Evolutionary conservation across 2,329 filamentous ascomycete species (phyloP).

Genomic region (Aulographum hederae): DNA sequence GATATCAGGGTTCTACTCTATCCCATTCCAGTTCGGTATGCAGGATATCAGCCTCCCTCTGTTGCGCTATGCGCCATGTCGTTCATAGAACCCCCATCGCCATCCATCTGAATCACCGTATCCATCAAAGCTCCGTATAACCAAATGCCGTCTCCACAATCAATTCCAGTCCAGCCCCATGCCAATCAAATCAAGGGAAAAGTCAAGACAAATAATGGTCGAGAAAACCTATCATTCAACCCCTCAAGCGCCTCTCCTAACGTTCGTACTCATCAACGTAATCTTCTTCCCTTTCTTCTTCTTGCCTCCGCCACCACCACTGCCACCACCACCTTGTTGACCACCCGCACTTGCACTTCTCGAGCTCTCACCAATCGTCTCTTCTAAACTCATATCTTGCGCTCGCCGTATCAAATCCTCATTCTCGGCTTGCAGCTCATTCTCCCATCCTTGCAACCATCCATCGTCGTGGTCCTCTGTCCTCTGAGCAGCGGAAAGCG

Average conservation of each 20-base stretch:
- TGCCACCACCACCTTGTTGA: slow-evolving; percentile 8
- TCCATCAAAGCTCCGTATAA: too few species aligned
- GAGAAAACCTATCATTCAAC: background rate
- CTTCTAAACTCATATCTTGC: slow-evolving; percentile 23
- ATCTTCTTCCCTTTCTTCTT: slow-evolving; percentile 53
- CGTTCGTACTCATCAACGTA: slow-evolving; percentile 49
- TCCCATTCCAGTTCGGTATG: too few species aligned
- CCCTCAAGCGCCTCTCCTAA: slow-evolving; percentile 34
- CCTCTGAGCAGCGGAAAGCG: slow-evolving; percentile 25
- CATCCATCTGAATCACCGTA: too few species aligned
- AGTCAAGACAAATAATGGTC: too few species aligned
- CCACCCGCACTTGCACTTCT: slow-evolving; percentile 2
- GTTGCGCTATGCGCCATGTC: too few species aligned
- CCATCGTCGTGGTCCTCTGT: slow-evolving; percentile 45
- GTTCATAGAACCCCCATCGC: too few species aligned
- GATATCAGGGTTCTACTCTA: too few species aligned
- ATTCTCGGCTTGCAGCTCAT: slow-evolving; percentile 51
- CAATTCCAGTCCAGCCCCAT: too few species aligned
- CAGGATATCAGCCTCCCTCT: too few species aligned
- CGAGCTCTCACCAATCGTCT: slow-evolving; percentile 18
- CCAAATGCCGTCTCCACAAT: too few species aligned
- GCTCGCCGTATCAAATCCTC: slow-evolving; percentile 38
- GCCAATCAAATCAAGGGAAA: too few species aligned
- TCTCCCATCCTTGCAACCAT: slow-evolving; percentile 73
- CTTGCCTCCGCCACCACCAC: slow-evolving; percentile 19